Evolutionary conservation across 768 basidiomycete species (phyloP), one percentile per base, ranked within the genome.

Genomic region (Boletus subparvulus): DNA sequence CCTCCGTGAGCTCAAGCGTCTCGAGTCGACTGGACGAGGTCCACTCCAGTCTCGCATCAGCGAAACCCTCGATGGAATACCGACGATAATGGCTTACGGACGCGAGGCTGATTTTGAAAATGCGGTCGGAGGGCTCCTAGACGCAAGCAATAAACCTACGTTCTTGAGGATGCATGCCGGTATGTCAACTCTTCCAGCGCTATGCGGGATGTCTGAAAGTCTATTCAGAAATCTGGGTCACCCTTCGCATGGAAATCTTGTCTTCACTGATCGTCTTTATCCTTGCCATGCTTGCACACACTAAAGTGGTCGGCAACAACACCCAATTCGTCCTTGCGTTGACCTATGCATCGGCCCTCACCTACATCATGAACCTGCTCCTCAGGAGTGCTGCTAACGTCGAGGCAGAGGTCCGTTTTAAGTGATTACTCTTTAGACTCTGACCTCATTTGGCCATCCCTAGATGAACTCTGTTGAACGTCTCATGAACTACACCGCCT

Each of bases 41-140:
- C 73, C 76, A 3, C 76, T 83, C 19, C 82, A 83, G 55, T 75
- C 79, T 3, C 78, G 78, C 52, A 82, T 82, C 68, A 75, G 74
- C 42, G 82, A 83, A 66, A 78, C 76, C 2, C 71, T 83, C 6
- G 74, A 75, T 21, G 82, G 81, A 5, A 74, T 73, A 26, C 67
- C 69, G 3, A 80, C 79, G 12, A 77, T 82, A 43, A 74, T 82
- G 47, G 80, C 81, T 4, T 83, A 79, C 56, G 73, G 75, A 52
- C 70, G 69, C 19, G 65, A 64, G 48, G 9, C 55, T 17, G 69
- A 71, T 52, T 71, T 68, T 37, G 65, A 48, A 37, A 62, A 58
- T 30, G 55, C 59, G 9, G 64, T 69, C 7, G 62, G 61, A 24
- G 37, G 46, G 3, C 60, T 71, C 40, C 56, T 68, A 11, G 63